Base-by-base conservation (phyloP, 805 yeast genomes). In the Starmerella floricola region DNA sequence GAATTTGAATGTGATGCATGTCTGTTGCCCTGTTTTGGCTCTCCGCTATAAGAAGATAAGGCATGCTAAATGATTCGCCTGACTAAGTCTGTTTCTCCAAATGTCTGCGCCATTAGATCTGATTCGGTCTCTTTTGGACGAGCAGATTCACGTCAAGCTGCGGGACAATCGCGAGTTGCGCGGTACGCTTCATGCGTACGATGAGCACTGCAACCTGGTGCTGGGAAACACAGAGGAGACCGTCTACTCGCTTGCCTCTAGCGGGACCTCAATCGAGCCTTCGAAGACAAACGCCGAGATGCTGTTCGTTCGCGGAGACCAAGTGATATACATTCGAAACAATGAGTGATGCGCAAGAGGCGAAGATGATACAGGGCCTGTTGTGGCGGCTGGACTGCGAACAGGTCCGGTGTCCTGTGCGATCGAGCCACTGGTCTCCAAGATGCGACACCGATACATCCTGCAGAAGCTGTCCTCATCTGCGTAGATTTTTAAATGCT, bases 271-370 rank as follows among this genome's bases (percentile, higher is more conserved):
- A 10, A 28, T 66, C 41, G 58, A 65, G 58, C 61, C 73, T 8
- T 68, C 68, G 18, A 80, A 77, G 56, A 70, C 71, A 48, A 45
- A 53, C 42, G 72, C 85, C 15, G 95, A 84, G 42, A 83, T 91
- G 86, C 77, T 91, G 33, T 88, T 88, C 63, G 87, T 91, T 13
- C 78, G 99, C 66, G 99, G 99, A n/a, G 98, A 91, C 63, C 78
- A 93, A 2, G 97, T 91, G 34, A 84, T 93, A 38, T 70, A 87
- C 52, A 78, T 91, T 19, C 46, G 50, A 16, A 38, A 35, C 15
- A 6, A 12, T 12, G 12, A 18, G 17, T 23, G n/a, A n/a, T n/a
- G n/a, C n/a, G n/a, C n/a, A n/a, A n/a, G n/a, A n/a, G n/a, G n/a
- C n/a, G n/a, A n/a, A n/a, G n/a, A n/a, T n/a, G n/a, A n/a, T n/a